phyloP scores from a whole-genome alignment of 78 protist genomes.

The Dictyostelium brefeldianum region DNA sequence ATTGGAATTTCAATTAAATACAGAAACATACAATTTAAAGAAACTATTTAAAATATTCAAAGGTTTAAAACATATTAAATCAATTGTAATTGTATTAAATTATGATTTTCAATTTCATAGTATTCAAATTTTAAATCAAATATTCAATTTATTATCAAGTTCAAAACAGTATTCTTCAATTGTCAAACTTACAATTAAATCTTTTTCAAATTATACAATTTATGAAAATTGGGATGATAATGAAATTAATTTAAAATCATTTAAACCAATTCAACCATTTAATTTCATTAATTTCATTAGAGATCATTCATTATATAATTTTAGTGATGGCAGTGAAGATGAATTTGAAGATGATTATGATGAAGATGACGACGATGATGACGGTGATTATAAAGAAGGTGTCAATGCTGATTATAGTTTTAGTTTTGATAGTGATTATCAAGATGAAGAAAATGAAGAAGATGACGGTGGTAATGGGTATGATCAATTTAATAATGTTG shows the following conservation, averaged over 20 bases:
- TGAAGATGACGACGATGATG: neutral
- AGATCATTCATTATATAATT: neutral
- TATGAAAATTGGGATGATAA: neutral
- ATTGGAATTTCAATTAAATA: neutral
- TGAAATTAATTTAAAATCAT: neutral
- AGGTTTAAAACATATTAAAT: neutral
- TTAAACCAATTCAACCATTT: neutral
- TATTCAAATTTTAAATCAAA: neutral
- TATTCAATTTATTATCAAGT: neutral
- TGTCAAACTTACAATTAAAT: neutral
- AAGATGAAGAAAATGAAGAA: neutral
- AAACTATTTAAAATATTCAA: neutral
- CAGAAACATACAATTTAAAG: neutral
- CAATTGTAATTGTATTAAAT: neutral
- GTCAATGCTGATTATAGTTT: neutral
- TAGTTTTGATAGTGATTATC: neutral
- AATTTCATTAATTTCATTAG: neutral
- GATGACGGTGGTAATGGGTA: no score
- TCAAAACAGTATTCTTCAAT: neutral
- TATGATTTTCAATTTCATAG: no score
- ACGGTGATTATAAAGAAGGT: neutral
- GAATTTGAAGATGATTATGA: neutral
- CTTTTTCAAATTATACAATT: neutral
- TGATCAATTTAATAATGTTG: no score
- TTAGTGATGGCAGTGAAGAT: no score